Percentiles rank a stretch among this genome's conserved stretches.
Conservation (phyloP, 441 rosid species). For the Corymbia calophylla region DNA sequence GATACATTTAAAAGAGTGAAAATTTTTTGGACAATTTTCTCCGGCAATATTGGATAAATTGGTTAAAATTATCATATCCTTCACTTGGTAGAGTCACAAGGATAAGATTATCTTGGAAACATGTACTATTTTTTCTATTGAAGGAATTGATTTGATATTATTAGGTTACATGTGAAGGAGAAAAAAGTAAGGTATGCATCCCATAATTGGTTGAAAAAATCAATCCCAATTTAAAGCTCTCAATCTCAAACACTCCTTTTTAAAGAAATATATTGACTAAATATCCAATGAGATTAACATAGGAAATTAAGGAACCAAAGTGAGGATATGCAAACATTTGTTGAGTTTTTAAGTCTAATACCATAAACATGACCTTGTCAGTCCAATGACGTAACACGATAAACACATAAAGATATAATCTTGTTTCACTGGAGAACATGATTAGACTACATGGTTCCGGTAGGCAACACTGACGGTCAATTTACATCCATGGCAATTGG, state of each 20-base stretch:
- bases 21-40: too few relatives aligned
- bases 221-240: not conserved
- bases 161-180: not conserved
- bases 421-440: too few relatives aligned
- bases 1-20: too few relatives aligned
- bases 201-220: not conserved
- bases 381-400: not conserved
- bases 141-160: not conserved
- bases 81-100: not conserved
- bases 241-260: not conserved
- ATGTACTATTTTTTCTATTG: not conserved
- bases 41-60: not conserved
- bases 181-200: not conserved
- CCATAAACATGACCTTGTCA: fast-evolving
- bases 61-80: not conserved
- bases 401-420: not conserved
- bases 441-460: too few relatives aligned
- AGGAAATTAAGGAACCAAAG: not conserved
- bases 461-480: too few relatives aligned
- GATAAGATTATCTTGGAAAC: not conserved
- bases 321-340: not conserved
- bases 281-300: not conserved
- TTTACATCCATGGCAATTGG: not conserved
- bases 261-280: not conserved
- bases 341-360: not conserved